Base-by-base conservation (phyloP, 768 basidiomycete species). In the Boletales sp. region DNA sequence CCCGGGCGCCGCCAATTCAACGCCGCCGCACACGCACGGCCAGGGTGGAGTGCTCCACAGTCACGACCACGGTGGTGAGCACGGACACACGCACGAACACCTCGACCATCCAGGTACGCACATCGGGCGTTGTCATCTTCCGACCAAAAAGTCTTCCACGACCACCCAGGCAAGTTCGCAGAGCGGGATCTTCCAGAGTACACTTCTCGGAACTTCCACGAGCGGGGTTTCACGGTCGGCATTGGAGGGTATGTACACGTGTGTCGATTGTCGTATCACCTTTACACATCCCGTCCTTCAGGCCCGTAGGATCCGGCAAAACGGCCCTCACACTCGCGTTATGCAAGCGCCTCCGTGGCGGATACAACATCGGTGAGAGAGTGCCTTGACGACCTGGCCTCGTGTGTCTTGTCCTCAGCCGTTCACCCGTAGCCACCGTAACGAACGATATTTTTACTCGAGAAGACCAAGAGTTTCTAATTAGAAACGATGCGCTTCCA, bases 371-470 rank as follows among this genome's bases (percentile, higher is more conserved):
- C 42, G 95, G 94, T 92, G 52, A 52, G 80, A 52, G 80, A 52
- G 80, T 50, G 31, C 35, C 40, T 49, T 41, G 41, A 37, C 39
- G 52, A 40, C 36, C 34, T 8, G 9, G 35, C 40, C 36, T 43
- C 43, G 35, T 39, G 45, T 34, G 31, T 40, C 41, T 50, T 32
- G 52, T 47, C 18, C 47, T 54, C 19, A 59, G 41, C 41, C 17
- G 11, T 60, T 48, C 53, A 45, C 38, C 53, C 44, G 10, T 30
- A 93, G 94, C 91, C 31, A 93, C 92, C 2, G 92, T 95, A 13
- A 99, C 95, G n/a, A 99, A 99, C 70, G 95, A 99, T 69, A 99
- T 99, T 66, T 99, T 99, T 71, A 99, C 95, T 32, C 80, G 88
- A 18, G 95, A 98, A 67, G 95, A 98, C 63, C 94, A 97, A 67